phyloP scores from a whole-genome alignment of 1,284 basidiomycete species.

The Boletus holoroseus region DNA sequence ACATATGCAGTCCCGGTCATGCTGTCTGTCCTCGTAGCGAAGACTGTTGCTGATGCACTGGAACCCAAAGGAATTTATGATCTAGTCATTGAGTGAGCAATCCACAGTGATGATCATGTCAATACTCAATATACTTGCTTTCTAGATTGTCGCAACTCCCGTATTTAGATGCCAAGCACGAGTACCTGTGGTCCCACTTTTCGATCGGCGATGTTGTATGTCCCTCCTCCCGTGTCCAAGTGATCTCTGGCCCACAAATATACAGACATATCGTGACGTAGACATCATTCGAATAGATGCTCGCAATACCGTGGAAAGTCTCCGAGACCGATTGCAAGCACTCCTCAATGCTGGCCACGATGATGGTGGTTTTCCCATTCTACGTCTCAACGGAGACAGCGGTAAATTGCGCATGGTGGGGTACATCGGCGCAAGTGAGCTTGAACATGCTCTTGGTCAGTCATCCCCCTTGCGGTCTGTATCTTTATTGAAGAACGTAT shows the following conservation, averaged over 20 bases:
- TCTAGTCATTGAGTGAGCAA: slow-evolving; percentile 78
- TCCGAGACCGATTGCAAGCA: slow-evolving; percentile 62
- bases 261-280: slow-evolving; percentile 58
- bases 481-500: neutral
- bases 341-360: slow-evolving; percentile 58
- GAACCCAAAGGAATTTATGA: slow-evolving; percentile 96
- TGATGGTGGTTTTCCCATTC: slow-evolving; percentile 89
- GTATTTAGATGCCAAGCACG: slow-evolving; percentile 85
- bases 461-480: slow-evolving; percentile 12
- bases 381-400: slow-evolving; percentile 44
- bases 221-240: slow-evolving; percentile 15
- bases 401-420: slow-evolving; percentile 72
- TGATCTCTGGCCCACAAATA: neutral
- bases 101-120: neutral
- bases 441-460: slow-evolving; percentile 90
- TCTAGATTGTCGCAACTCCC: slow-evolving; percentile 69
- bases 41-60: slow-evolving; percentile 87
- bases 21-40: slow-evolving; percentile 85
- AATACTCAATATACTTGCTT: neutral
- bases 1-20: slow-evolving; percentile 96
- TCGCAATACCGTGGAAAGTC: slow-evolving; percentile 64
- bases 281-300: slow-evolving; percentile 63
- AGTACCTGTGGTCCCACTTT: slow-evolving; percentile 79
- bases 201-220: slow-evolving; percentile 74
- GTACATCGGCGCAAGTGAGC: slow-evolving; percentile 87